Conservation (phyloP, 2,329 filamentous ascomycete species). For the Orbilia javanica region DNA sequence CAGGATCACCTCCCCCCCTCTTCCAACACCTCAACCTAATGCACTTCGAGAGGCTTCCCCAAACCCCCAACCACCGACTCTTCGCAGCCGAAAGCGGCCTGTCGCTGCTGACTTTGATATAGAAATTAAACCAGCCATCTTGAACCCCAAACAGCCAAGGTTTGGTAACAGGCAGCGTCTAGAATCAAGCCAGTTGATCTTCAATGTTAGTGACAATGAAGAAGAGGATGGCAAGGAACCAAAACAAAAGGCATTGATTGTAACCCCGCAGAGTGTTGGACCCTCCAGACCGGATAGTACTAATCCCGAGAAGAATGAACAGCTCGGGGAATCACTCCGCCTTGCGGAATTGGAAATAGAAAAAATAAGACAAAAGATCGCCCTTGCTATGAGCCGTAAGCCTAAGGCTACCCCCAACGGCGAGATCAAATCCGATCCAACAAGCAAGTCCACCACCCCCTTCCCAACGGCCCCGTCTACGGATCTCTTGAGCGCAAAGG, state of each 20-base stretch:
- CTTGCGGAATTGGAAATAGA: constrained; percentile 73
- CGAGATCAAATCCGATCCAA: constrained; percentile 23
- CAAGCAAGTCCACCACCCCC: constrained; percentile 39
- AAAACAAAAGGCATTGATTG: constrained; percentile 63
- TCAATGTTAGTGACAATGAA: constrained; percentile 85
- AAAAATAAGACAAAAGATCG: constrained; percentile 69
- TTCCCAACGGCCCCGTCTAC: constrained; percentile 10
- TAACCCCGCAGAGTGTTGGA: constrained; percentile 63
- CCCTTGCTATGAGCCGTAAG: constrained; percentile 57
- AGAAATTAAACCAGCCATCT: constrained; percentile 64
- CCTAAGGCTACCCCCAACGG: constrained; percentile 16
- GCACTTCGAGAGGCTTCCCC: neutral
- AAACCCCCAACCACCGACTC: constrained; percentile 2
- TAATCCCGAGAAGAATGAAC: constrained; percentile 63
- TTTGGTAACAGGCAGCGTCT: constrained; percentile 71
- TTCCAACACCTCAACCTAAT: constrained; percentile 3
- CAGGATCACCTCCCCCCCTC: constrained; percentile 1
- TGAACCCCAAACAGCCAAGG: constrained; percentile 65
- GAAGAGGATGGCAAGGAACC: constrained; percentile 65
- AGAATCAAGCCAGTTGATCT: constrained; percentile 76
- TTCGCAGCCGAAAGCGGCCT: constrained; percentile 69
- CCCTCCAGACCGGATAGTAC: constrained; percentile 65
- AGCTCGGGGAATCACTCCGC: constrained; percentile 66
- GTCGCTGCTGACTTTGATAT: constrained; percentile 79
- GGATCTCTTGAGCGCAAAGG: constrained; percentile 19